These are phyloP conservation scores for Fusarium verticillioides DNA, from an alignment of 2,329 filamentous ascomycete genomes.

Conservation along the genomic window DNA sequence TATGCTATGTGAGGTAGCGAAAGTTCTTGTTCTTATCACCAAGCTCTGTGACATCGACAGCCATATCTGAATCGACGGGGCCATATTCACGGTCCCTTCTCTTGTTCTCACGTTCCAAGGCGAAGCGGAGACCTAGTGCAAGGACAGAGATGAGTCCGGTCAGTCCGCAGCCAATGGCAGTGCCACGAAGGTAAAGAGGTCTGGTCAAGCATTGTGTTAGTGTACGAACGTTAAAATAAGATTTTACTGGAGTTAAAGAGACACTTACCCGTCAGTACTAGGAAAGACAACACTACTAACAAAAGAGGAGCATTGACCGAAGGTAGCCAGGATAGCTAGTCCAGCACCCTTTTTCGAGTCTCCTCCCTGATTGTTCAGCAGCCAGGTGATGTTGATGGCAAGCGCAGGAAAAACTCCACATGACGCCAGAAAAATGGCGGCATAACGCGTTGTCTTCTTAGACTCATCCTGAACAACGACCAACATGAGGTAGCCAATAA, in stretches of 20 bases:
- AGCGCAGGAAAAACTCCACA: slow-evolving; percentile 22
- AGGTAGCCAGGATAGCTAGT: slow-evolving; percentile 1
- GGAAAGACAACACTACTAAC: slow-evolving; percentile 23
- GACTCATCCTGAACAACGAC: slow-evolving; percentile 12
- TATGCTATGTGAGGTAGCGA: not conserved
- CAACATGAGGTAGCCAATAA: slow-evolving; percentile 11
- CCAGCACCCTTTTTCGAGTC: slow-evolving; percentile 18
- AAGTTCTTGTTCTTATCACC: slow-evolving; percentile 26
- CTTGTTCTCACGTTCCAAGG: slow-evolving; percentile 9
- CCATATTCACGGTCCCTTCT: slow-evolving; percentile 10
- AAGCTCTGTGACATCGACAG: slow-evolving; percentile 15
- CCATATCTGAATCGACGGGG: slow-evolving; percentile 2
- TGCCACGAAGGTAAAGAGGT: slow-evolving; percentile 9
- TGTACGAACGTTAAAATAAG: not conserved
- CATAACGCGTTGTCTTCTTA: slow-evolving; percentile 1
- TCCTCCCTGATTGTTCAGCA: slow-evolving; percentile 27
- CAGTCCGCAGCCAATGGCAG: slow-evolving; percentile 20
- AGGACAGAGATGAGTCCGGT: slow-evolving; percentile 9
- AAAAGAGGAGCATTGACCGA: slow-evolving; percentile 20
- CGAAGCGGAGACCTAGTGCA: slow-evolving; percentile 9
- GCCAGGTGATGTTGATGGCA: slow-evolving; percentile 25
- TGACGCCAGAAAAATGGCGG: slow-evolving; percentile 2
- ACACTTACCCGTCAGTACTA: slow-evolving; percentile 8
- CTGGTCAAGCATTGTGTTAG: not conserved
- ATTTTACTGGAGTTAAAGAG: rapidly evolving